Evolutionary conservation across 2,329 filamentous ascomycete species (phyloP), one percentile per base, ranked within the genome.

Genomic region (Cladosporium oxysporum): DNA sequence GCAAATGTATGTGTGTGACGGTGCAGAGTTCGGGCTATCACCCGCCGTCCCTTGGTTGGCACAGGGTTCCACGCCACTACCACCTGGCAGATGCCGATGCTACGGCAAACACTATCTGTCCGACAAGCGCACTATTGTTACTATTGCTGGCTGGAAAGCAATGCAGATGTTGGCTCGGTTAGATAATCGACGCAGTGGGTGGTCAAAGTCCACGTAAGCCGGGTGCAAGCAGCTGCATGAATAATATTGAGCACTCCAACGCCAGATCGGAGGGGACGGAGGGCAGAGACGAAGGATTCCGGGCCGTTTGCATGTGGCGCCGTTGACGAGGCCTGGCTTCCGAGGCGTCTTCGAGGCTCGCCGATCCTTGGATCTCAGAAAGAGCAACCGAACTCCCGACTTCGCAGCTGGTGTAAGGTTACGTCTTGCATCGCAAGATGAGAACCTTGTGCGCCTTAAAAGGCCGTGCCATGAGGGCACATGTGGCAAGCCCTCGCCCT

Each of bases 381-480:
- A 44, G 41, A 53, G 28, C 50, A 53, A 53, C 50, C 50, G 50
- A n/a, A 31, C 14, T 31, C 28, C 26, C 26, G 28, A 29, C 28
- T n/a, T 31, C 16, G 50, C 26, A 28, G 50, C 28, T 11, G 21
- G 53, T 23, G 33, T 59, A 59, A 35, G 33, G 57, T 59, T 59
- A 8, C 35, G n/a, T 59, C 57, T 44, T 59, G 57, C 57, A 44
- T 59, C 57, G 21, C 35, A 14, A 59, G 12, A 59, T 35, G 57
- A 41, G 33, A 31, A 21, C 23, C 35, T 23, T 44, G 35, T 59
- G 57, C 14, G 10, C 23, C 57, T 59, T 44, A 21, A 59, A 59
- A 23, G 57, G 28, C 57, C 57, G 57, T 59, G 57, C 57, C 57
- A 59, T 59, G 57, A 59, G 57, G 35, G 57, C 57, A 44, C 35